phyloP scores from a whole-genome alignment of 257 asterid species.

The Lithospermum erythrorhizon region DNA sequence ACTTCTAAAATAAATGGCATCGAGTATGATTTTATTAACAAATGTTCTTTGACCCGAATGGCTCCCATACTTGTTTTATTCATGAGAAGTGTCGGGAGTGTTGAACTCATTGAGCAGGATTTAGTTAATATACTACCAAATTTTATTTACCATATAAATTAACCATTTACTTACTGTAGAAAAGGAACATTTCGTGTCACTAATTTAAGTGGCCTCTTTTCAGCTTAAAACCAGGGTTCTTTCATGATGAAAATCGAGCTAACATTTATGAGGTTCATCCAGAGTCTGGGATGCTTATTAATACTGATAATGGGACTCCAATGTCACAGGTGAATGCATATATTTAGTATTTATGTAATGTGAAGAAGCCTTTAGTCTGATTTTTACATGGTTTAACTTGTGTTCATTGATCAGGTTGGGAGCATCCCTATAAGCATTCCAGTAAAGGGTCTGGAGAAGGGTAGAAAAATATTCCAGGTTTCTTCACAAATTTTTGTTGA shows the following conservation, averaged over 20 bases:
- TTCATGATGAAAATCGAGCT: conserved; percentile 89
- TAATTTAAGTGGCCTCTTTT: background rate
- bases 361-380: background rate
- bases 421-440: conserved; percentile 58
- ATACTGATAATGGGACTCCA: conserved; percentile 96
- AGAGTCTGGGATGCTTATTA: conserved; percentile 80
- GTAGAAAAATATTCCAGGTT: conserved; percentile 86
- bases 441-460: conserved; percentile 31
- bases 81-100: background rate
- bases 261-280: conserved; percentile 84
- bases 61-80: background rate
- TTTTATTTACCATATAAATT: background rate
- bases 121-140: background rate
- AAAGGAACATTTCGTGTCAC: background rate
- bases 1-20: background rate
- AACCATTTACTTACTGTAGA: background rate
- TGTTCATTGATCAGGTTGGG: conserved; percentile 42
- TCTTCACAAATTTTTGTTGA: conserved; percentile 1
- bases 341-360: conserved; percentile 5
- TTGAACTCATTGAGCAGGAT: background rate
- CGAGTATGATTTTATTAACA: background rate
- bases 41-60: too few relatives aligned
- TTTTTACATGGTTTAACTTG: conserved; percentile 6
- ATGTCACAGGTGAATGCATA: conserved; percentile 71
- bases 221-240: conserved; percentile 95